phyloP scores from a whole-genome alignment of 768 basidiomycete species.

The Russula virescens region DNA sequence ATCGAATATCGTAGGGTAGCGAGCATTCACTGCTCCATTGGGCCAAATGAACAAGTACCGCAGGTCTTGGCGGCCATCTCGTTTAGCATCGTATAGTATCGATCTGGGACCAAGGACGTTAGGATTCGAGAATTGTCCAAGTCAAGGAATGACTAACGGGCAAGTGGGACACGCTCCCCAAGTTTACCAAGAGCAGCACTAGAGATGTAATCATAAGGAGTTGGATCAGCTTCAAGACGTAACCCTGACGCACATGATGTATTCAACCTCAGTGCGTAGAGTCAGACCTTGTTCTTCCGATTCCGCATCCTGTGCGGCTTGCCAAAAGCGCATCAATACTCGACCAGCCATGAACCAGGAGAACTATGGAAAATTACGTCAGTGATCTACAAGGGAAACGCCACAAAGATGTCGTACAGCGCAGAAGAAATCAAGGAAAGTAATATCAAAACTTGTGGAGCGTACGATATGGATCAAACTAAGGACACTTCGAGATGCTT shows the following conservation, averaged over 20 bases:
- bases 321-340: conserved; percentile 60
- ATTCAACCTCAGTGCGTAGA: conserved; percentile 58
- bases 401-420: conserved; percentile 39
- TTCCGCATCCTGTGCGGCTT: conserved; percentile 54
- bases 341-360: conserved; percentile 67
- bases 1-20: background rate
- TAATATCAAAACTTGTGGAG: conserved; percentile 68
- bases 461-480: conserved; percentile 61
- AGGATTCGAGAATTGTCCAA: background rate
- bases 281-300: conserved; percentile 52
- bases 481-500: conserved; percentile 58
- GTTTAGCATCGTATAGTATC: conserved; percentile 53
- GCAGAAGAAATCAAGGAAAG: conserved; percentile 64
- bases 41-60: conserved; percentile 21
- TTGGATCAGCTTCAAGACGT: background rate
- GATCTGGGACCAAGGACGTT: conserved; percentile 29
- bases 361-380: conserved; percentile 36
- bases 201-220: conserved; percentile 1
- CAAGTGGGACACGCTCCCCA: conserved; percentile 62
- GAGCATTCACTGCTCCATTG: background rate
- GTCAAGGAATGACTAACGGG: conserved; percentile 35
- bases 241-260: conserved; percentile 48
- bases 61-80: conserved; percentile 31
- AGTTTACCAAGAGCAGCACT: conserved; percentile 57
- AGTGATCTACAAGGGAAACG: background rate